Conservation (phyloP, 1,139 yeast species). For the Tardiomyces depauwii region DNA sequence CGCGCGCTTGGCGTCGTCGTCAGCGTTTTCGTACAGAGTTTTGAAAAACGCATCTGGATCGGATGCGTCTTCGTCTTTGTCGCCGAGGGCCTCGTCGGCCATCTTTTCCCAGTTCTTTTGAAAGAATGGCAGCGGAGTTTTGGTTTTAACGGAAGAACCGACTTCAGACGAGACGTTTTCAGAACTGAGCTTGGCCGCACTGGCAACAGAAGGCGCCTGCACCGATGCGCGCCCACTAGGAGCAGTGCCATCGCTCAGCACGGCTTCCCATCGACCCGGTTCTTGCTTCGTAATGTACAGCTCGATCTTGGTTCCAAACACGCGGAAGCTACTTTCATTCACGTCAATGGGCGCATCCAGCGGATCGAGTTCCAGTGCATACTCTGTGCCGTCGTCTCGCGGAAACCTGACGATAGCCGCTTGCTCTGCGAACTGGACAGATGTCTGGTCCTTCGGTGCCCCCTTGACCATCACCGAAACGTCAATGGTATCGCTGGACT, state of each 20-base stretch:
- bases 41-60: constrained; percentile 66
- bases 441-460: constrained; percentile 36
- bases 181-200: too few relatives aligned
- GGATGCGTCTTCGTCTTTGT: constrained; percentile 28
- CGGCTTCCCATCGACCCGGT: constrained; percentile 28
- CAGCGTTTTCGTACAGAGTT: constrained; percentile 64
- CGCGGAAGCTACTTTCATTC: constrained; percentile 34
- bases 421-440: constrained; percentile 27
- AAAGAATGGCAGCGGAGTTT: constrained; percentile 5
- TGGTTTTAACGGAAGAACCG: too few relatives aligned
- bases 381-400: constrained; percentile 10
- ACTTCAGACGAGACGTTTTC: too few relatives aligned
- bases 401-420: constrained; percentile 20
- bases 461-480: constrained; percentile 65
- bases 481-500: constrained; percentile 31
- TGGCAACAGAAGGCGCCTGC: too few relatives aligned
- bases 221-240: too few relatives aligned
- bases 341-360: constrained; percentile 43
- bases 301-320: constrained; percentile 71
- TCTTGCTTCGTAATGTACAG: constrained; percentile 33
- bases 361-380: constrained; percentile 36
- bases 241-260: constrained; percentile 18
- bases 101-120: constrained; percentile 63
- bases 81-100: constrained; percentile 39
- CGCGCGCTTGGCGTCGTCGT: constrained; percentile 81